These are phyloP conservation scores for Cercospora sp. DNA, from an alignment of 2,329 filamentous ascomycete species.

Conservation along the genomic window DNA sequence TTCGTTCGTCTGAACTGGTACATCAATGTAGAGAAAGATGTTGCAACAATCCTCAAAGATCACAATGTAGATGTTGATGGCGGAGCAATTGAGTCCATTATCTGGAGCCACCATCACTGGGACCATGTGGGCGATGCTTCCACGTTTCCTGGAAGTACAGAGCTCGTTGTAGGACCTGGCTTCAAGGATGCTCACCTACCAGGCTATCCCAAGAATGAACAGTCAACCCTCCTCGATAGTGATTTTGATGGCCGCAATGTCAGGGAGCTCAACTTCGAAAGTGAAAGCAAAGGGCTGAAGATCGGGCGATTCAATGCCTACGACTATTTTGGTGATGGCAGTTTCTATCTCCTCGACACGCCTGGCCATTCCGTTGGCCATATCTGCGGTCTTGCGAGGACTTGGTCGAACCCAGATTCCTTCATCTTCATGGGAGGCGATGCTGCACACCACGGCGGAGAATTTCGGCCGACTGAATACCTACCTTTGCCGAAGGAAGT, in stretches of 20 bases:
- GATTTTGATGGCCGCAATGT: slow-evolving; percentile 45
- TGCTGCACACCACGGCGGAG: slow-evolving; percentile 40
- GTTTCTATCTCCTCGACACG: slow-evolving; percentile 56
- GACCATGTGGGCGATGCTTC: slow-evolving; percentile 45
- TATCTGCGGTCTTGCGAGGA: slow-evolving; percentile 53
- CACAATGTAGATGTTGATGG: slow-evolving; percentile 43
- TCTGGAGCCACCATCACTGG: slow-evolving; percentile 42
- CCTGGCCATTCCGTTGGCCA: slow-evolving; percentile 56
- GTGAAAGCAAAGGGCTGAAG: slow-evolving; percentile 39
- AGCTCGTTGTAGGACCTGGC: slow-evolving; percentile 51
- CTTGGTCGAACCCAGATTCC: slow-evolving; percentile 36
- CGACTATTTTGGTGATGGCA: slow-evolving; percentile 59
- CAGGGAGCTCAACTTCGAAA: slow-evolving; percentile 40
- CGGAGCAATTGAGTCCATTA: slow-evolving; percentile 37
- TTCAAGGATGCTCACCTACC: slow-evolving; percentile 47
- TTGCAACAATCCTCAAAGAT: slow-evolving; percentile 45
- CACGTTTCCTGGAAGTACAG: slow-evolving; percentile 46
- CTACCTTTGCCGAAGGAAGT: slow-evolving; percentile 42
- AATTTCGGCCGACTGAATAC: slow-evolving; percentile 45
- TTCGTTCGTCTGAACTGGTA: slow-evolving; percentile 36
- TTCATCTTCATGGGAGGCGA: slow-evolving; percentile 57
- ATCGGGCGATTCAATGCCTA: slow-evolving; percentile 51
- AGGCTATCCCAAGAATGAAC: slow-evolving; percentile 46
- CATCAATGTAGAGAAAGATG: slow-evolving; percentile 47
- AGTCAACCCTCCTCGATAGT: slow-evolving; percentile 43